These are phyloP conservation scores for Penicillium sp. DNA, from an alignment of 2,329 filamentous ascomycete genomes.

Conservation along the genomic window DNA sequence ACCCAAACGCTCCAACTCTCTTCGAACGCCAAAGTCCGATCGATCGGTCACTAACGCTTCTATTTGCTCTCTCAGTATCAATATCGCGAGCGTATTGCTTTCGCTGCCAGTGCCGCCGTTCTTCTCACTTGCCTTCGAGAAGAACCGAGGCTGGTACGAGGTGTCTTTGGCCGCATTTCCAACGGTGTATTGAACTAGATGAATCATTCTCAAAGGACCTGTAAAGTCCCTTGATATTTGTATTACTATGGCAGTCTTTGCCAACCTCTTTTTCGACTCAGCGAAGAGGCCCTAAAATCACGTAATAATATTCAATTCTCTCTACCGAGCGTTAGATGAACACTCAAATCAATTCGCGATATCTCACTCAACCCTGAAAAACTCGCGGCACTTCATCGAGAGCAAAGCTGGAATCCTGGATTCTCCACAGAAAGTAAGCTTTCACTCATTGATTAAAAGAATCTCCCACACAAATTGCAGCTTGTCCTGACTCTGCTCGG, in stretches of 20 bases:
- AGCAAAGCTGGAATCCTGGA: too few relatives aligned
- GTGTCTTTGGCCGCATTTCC: conserved; percentile 62
- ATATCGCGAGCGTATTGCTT: conserved; percentile 65
- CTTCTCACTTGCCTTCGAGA: conserved; percentile 67
- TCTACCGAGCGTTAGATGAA: background rate
- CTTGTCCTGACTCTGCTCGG: background rate
- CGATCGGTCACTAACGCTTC: conserved; percentile 20
- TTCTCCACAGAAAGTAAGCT: background rate
- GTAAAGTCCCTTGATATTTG: background rate
- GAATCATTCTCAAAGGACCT: background rate
- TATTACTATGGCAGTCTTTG: conserved; percentile 7
- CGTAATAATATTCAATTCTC: background rate
- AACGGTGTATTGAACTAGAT: conserved; percentile 27
- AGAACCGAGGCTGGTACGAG: conserved; percentile 62
- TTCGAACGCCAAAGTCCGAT: conserved; percentile 3
- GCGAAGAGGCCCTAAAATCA: background rate
- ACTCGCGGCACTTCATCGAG: too few relatives aligned
- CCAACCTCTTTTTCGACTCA: background rate
- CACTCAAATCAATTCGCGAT: background rate
- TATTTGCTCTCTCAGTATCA: conserved; percentile 49
- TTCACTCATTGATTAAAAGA: background rate
- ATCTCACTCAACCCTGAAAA: background rate
- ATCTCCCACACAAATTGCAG: background rate
- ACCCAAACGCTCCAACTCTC: conserved; percentile 11
- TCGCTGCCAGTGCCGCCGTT: conserved; percentile 66